Conservation (phyloP, 768 basidiomycete genomes). For the Crepidotus variabilis region DNA sequence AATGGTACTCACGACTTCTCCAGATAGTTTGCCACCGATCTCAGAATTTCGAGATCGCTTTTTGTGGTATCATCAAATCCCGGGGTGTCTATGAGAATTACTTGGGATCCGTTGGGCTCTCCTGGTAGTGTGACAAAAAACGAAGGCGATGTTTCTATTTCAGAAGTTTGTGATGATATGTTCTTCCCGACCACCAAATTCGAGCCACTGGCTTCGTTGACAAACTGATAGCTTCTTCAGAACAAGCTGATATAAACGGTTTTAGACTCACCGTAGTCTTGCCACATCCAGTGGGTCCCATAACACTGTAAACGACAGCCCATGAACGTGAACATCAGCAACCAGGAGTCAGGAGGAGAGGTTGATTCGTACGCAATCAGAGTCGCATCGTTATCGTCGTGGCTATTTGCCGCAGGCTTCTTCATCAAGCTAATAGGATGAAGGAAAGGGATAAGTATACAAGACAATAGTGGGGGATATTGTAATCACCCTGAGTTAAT, state of each 20-base stretch:
- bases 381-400: too few species aligned
- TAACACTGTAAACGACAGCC: constrained; percentile 23
- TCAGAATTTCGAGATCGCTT: constrained; percentile 44
- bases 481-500: too few species aligned
- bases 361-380: too few species aligned
- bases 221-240: constrained; percentile 34
- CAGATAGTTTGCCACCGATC: constrained; percentile 43
- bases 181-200: constrained; percentile 39
- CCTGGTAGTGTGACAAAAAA: constrained; percentile 28
- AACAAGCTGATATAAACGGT: not conserved
- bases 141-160: not conserved
- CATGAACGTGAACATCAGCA: too few species aligned
- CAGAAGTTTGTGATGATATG: constrained; percentile 13
- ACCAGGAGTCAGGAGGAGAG: too few species aligned
- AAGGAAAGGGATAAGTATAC: too few species aligned
- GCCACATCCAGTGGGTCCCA: constrained; percentile 37
- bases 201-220: constrained; percentile 50
- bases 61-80: constrained; percentile 54
- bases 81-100: constrained; percentile 55
- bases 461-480: too few species aligned
- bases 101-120: constrained; percentile 32
- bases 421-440: too few species aligned
- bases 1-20: constrained; percentile 28
- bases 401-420: too few species aligned
- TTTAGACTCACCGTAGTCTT: constrained; percentile 28